Conservation (phyloP, 169 alveolate species). For the Plasmodium relictum region DNA sequence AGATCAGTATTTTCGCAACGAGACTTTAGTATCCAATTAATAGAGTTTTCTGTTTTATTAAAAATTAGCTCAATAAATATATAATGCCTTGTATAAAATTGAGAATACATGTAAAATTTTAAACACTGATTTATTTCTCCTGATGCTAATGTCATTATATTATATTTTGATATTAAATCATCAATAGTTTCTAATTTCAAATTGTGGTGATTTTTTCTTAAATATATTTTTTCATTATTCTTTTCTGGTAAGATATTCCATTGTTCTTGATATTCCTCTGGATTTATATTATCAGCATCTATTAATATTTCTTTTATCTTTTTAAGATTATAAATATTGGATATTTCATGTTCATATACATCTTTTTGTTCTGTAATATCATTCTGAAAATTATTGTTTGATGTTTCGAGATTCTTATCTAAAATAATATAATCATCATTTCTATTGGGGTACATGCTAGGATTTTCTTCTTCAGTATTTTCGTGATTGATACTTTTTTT, state of each 20-base stretch:
- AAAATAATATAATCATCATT: neutral
- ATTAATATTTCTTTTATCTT: conserved; percentile 67
- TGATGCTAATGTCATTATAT: conserved; percentile 61
- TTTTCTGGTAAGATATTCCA: conserved; percentile 70
- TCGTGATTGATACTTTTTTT: neutral
- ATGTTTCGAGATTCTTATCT: neutral
- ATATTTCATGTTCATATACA: neutral
- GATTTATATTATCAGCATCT: conserved; percentile 63
- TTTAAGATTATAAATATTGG: conserved; percentile 27
- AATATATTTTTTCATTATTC: conserved; percentile 75
- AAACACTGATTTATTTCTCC: conserved; percentile 75
- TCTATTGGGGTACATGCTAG: neutral
- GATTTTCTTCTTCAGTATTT: neutral
- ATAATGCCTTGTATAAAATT: conserved; percentile 71
- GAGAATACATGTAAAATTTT: conserved; percentile 75
- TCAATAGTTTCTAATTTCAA: conserved; percentile 74
- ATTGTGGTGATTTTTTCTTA: conserved; percentile 71
- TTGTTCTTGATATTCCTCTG: conserved; percentile 74
- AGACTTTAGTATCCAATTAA: conserved; percentile 72
- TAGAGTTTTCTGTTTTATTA: conserved; percentile 56
- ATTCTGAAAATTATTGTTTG: neutral
- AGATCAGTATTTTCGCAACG: conserved; percentile 26
- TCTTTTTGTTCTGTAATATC: neutral
- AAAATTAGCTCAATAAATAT: conserved; percentile 74
- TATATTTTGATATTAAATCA: conserved; percentile 68